Base-by-base conservation (phyloP, 2,329 filamentous ascomycete species). In the Harringtonia lauricola region DNA sequence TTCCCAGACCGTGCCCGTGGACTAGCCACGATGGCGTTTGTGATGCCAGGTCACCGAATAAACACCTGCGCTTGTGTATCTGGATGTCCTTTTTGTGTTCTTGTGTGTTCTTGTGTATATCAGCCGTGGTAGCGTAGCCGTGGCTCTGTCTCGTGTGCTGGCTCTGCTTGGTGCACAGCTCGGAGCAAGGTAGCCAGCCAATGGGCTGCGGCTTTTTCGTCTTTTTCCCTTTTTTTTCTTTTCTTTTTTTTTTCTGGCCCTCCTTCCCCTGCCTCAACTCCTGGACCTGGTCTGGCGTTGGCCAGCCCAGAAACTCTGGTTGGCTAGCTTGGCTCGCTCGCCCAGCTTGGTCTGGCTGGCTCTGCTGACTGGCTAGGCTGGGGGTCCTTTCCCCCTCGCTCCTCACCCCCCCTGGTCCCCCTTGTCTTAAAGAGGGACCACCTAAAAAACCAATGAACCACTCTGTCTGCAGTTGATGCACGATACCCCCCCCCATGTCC, bases 351-450 rank as follows among this genome's bases (percentile, higher is more conserved):
- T n/a, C 24, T 26, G 24, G 24, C 24, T 44, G 33, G 38, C 43
- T 13, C 31, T 35, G 44, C 33, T 47, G 42, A 31, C 34, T 34
- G 13, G 38, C 39, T 39, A 15, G 39, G n/a, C 31, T 15, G 19
- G 30, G 22, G 31, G 17, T 13, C 36, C 19, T 21, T 26, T 8
- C 45, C 31, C 18, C 45, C n/a, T 21, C 33, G n/a, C n/a, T n/a
- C n/a, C n/a, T n/a, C n/a, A n/a, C n/a, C 33, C 28, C 34, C 39
- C 35, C 15, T 36, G 33, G 19, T 15, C 18, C 44, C 41, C 44
- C 45, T 54, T 63, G 64, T 65, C 63, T 67, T 65, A 65, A 67
- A 64, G 59, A 54, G 60, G 61, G 33, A n/a, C 62, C 60, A 57
- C 57, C 58, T 60, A 58, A 55, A 57, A 8, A 35, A 37, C 15